Evolutionary conservation across 257 asterid genomes (phyloP).

Genomic region (Salvia miltiorrhiza): DNA sequence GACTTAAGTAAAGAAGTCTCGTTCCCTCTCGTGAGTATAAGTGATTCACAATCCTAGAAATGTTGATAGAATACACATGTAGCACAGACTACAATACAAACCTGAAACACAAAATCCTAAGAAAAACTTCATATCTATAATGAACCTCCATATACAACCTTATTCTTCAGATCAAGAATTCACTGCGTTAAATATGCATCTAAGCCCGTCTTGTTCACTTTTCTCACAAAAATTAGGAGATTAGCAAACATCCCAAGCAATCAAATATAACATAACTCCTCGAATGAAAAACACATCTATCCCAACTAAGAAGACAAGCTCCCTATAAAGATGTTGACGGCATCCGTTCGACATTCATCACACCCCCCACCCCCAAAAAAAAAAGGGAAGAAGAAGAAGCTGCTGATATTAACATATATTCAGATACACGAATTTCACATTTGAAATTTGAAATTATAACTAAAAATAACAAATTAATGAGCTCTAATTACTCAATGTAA

Average conservation of each 20-base stretch:
- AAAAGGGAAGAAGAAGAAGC: not conserved
- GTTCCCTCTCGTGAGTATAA: not conserved
- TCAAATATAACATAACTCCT: not conserved
- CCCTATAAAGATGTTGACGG: not conserved
- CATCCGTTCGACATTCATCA: not conserved
- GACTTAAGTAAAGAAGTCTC: too few species aligned
- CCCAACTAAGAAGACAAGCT: not conserved
- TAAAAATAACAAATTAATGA: not conserved
- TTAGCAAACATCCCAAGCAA: not conserved
- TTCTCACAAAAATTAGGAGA: not conserved
- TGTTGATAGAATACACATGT: not conserved
- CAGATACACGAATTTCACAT: not conserved
- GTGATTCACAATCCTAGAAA: not conserved
- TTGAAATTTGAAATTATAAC: not conserved
- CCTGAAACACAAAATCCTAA: not conserved
- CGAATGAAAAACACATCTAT: slow-evolving; percentile 1
- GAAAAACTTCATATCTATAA: not conserved
- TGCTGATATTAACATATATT: not conserved
- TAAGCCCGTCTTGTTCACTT: not conserved
- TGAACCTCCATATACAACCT: not conserved
- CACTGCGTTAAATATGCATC: not conserved
- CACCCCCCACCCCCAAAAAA: too few species aligned
- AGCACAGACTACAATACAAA: not conserved
- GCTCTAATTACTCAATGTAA: not conserved
- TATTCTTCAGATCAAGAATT: not conserved